phyloP scores from a whole-genome alignment of 805 yeast genomes.

The Wickerhamomyces bovis region DNA sequence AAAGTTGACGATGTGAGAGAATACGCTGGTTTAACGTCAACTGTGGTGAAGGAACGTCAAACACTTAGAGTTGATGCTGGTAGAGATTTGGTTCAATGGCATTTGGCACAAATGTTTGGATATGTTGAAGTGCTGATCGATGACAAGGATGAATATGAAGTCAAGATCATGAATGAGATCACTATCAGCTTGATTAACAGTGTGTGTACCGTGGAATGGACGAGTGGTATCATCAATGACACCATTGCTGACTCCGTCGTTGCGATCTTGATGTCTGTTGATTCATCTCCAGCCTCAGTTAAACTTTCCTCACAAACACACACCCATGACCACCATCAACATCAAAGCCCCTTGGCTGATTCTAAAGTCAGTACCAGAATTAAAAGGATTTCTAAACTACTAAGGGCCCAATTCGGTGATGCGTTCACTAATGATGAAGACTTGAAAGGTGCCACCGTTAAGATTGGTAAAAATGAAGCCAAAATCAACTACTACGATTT shows the following conservation, averaged over 20 bases:
- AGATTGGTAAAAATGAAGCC: conserved; percentile 74
- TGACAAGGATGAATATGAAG: conserved; percentile 42
- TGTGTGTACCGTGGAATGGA: conserved; percentile 77
- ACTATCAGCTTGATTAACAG: conserved; percentile 42
- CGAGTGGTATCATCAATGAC: conserved; percentile 82
- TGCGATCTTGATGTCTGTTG: conserved; percentile 86
- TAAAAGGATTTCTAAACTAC: conserved; percentile 51
- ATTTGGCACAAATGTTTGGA: conserved; percentile 94
- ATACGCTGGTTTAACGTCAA: conserved; percentile 79
- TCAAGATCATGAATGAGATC: conserved; percentile 61
- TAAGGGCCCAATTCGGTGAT: conserved; percentile 87
- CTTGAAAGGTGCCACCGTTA: conserved; percentile 47
- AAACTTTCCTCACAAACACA: conserved; percentile 68
- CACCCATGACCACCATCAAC: conserved; percentile 32
- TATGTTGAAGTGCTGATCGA: conserved; percentile 58
- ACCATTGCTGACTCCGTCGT: conserved; percentile 91
- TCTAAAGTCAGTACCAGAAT: conserved; percentile 35
- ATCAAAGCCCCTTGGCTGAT: conserved; percentile 25
- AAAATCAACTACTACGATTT: conserved; percentile 56
- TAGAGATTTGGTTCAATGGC: conserved; percentile 78
- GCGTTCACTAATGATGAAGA: conserved; percentile 42
- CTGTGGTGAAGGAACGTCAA: conserved; percentile 79
- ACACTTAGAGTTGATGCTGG: conserved; percentile 74
- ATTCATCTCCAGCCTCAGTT: conserved; percentile 92
- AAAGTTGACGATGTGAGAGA: conserved; percentile 86